Conservation (phyloP, 139 green algal genomes). For the Trebouxia sp. region DNA sequence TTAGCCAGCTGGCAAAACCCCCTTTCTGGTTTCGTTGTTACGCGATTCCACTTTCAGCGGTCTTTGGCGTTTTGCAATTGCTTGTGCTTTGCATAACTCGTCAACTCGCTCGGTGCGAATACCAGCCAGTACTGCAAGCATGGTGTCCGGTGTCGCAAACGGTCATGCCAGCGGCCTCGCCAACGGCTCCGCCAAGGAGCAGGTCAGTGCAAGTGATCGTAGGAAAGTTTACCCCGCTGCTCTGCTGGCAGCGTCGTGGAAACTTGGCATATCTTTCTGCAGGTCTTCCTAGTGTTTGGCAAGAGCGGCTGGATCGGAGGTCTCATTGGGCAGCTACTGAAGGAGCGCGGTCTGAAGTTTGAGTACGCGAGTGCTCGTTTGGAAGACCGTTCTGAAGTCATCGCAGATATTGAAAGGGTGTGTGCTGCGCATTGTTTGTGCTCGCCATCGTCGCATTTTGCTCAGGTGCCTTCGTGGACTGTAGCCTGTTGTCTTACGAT, state of each 20-base stretch:
- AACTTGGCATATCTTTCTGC: neutral
- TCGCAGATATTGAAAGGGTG: constrained; percentile 89
- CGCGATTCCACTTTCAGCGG: no score
- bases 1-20: no score
- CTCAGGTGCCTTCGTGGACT: no score
- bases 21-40: no score
- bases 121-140: neutral
- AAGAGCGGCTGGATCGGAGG: constrained; percentile 89
- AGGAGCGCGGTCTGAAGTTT: constrained; percentile 76
- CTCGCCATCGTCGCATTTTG: neutral
- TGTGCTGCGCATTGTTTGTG: neutral
- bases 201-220: constrained; percentile 11
- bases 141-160: constrained; percentile 1
- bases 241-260: no score
- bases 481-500: no score
- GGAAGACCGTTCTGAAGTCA: constrained; percentile 81
- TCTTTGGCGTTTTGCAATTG: neutral
- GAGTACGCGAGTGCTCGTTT: constrained; percentile 84
- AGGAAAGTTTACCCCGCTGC: no score
- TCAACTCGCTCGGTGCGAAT: no score
- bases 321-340: constrained; percentile 78
- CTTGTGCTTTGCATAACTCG: no score
- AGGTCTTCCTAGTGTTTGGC: constrained; percentile 88
- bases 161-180: neutral
- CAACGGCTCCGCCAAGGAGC: constrained; percentile 11